Percentiles rank a stretch among this genome's conserved stretches.
Conservation (phyloP, 345 rosid species). For the Dovyalis caffra region DNA sequence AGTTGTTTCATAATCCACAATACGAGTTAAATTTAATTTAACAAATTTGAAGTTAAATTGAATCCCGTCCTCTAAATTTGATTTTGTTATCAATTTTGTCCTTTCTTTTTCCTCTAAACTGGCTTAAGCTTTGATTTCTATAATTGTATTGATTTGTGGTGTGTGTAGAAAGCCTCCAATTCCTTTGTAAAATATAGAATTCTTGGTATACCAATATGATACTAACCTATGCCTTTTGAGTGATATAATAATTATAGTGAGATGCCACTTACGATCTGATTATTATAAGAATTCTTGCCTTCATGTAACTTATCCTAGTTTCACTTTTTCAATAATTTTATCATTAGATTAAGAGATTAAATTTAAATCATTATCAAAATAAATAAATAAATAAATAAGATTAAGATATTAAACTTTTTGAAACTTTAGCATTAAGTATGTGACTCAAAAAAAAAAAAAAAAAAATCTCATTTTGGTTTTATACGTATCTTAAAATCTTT, state of each 20-base stretch:
- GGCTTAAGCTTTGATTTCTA: background rate
- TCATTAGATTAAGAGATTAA: too few species aligned
- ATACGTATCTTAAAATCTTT: background rate
- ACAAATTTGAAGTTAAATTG: too few species aligned
- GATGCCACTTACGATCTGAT: background rate
- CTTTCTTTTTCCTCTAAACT: too few species aligned
- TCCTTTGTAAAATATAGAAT: background rate
- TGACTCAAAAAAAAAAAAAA: background rate
- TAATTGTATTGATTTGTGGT: background rate
- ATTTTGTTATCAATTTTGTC: too few species aligned
- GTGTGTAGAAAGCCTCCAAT: background rate
- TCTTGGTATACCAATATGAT: background rate
- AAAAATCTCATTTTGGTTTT: background rate
- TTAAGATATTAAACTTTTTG: too few species aligned
- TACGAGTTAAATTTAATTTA: too few species aligned
- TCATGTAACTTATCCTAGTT: background rate
- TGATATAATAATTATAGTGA: background rate
- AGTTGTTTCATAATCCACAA: too few species aligned
- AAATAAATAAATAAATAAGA: too few species aligned
- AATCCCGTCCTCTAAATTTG: too few species aligned
- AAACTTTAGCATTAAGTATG: background rate
- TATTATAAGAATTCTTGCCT: background rate
- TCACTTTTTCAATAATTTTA: background rate
- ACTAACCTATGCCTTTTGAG: background rate
- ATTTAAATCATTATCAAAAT: too few species aligned